A percentile compares a stretch with the other conserved stretches of the same genome.
Conservation (phyloP, 495 filamentous ascomycete genomes). For the Usnea hakonensis region DNA sequence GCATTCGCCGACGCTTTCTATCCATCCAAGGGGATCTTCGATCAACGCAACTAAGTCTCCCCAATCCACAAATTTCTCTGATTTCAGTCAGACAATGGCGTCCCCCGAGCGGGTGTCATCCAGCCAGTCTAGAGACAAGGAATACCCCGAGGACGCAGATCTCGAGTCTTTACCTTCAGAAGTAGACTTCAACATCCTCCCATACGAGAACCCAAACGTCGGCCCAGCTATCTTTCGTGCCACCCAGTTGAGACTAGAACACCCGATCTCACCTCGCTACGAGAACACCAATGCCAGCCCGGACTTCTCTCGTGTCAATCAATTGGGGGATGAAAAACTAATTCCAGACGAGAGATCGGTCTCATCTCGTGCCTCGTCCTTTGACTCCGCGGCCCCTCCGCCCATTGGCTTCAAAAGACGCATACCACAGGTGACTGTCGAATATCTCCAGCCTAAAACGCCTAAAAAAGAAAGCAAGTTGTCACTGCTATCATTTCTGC, state of each 20-base stretch:
- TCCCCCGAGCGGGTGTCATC: neutral
- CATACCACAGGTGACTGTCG: neutral
- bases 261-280: conserved; percentile 6
- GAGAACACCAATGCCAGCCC: conserved; percentile 1
- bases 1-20: conserved; percentile 7
- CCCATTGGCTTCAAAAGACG: conserved; percentile 13
- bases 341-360: neutral
- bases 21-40: conserved; percentile 1
- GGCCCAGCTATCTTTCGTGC: conserved; percentile 2
- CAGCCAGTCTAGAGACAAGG: neutral
- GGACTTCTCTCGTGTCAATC: neutral
- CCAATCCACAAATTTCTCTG: neutral
- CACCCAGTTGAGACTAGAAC: neutral
- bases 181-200: conserved; percentile 8
- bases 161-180: conserved; percentile 15
- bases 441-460: neutral
- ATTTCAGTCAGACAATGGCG: neutral
- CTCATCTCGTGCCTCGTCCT: conserved; percentile 14
- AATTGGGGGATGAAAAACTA: neutral
- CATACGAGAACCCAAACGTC: conserved; percentile 3
- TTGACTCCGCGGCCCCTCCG: conserved; percentile 20
- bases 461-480: conserved; percentile 5
- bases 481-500: conserved; percentile 1
- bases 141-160: conserved; percentile 13
- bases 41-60: conserved; percentile 1